These are phyloP conservation scores for Avena insularis DNA, from an alignment of 176 grass and related monocot species.

Conservation along the genomic window DNA sequence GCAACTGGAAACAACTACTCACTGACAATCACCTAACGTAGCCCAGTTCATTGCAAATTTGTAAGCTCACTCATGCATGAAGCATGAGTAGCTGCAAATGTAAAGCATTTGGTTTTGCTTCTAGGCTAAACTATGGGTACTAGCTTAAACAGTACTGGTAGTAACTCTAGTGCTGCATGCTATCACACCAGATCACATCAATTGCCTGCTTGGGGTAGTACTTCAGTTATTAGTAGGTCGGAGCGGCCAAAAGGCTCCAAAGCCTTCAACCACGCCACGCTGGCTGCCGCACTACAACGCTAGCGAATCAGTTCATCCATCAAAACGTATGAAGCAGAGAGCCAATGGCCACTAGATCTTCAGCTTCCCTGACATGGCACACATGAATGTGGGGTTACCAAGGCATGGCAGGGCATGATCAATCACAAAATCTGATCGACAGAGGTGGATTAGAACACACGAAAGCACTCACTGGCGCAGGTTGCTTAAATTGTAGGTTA, in stretches of 20 bases:
- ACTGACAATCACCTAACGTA: neutral
- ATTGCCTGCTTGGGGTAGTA: neutral
- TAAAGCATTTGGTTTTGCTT: slow-evolving; percentile 10
- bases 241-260: slow-evolving; percentile 42
- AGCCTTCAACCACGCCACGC: slow-evolving; percentile 50
- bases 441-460: slow-evolving; percentile 36
- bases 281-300: neutral
- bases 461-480: slow-evolving; percentile 4
- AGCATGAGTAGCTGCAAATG: neutral
- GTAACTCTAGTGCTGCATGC: neutral
- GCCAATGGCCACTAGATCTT: neutral
- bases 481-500: slow-evolving; percentile 12
- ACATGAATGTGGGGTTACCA: slow-evolving; percentile 27
- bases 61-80: neutral
- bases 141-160: neutral
- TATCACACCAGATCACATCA: slow-evolving; percentile 35
- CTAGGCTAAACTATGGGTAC: neutral
- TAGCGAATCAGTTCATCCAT: slow-evolving; percentile 16
- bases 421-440: slow-evolving; percentile 6
- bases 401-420: neutral
- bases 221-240: slow-evolving; percentile 15
- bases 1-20: neutral
- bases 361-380: neutral
- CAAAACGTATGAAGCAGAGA: neutral
- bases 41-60: neutral